A percentile compares a stretch with the other conserved stretches of the same genome.
These are phyloP conservation scores for Plasmodiophora brassicae DNA, from an alignment of 208 protist species.

Conservation along the genomic window DNA sequence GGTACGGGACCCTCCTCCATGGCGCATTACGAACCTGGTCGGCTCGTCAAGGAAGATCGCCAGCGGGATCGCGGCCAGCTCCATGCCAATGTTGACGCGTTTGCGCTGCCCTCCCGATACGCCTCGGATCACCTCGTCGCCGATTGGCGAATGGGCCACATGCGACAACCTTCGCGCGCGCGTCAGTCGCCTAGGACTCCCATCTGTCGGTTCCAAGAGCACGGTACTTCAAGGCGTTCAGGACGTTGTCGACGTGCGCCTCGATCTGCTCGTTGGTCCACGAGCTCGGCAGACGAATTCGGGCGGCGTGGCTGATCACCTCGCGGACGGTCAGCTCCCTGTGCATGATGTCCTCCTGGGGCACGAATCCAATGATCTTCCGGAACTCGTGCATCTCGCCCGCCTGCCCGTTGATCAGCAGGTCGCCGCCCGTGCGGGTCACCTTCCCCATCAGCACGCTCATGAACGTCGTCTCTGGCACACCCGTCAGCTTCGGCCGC, in stretches of 20 bases:
- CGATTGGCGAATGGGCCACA: conserved; percentile 33
- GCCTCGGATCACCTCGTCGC: conserved; percentile 36
- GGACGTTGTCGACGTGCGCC: background rate
- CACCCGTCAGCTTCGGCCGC: background rate
- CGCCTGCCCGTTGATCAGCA: background rate
- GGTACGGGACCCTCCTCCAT: no score
- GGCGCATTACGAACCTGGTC: no score
- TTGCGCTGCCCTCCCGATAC: conserved; percentile 45
- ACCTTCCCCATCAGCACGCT: no score
- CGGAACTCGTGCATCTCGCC: background rate
- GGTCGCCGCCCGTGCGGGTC: no score
- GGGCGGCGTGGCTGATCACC: background rate
- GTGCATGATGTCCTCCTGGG: conserved; percentile 35
- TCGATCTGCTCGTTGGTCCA: background rate
- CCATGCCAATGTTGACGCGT: conserved; percentile 41
- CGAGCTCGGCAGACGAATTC: background rate
- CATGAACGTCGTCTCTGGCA: no score
- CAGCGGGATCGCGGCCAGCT: background rate
- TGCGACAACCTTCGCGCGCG: background rate
- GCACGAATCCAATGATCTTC: conserved; percentile 32
- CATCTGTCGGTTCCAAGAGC: background rate
- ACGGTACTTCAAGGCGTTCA: background rate
- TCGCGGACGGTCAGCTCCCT: background rate
- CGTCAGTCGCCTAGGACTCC: background rate
- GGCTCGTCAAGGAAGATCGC: background rate